These are phyloP conservation scores for Pythium chondricola DNA, from an alignment of 352 stramenopile genomes.

Conservation along the genomic window DNA sequence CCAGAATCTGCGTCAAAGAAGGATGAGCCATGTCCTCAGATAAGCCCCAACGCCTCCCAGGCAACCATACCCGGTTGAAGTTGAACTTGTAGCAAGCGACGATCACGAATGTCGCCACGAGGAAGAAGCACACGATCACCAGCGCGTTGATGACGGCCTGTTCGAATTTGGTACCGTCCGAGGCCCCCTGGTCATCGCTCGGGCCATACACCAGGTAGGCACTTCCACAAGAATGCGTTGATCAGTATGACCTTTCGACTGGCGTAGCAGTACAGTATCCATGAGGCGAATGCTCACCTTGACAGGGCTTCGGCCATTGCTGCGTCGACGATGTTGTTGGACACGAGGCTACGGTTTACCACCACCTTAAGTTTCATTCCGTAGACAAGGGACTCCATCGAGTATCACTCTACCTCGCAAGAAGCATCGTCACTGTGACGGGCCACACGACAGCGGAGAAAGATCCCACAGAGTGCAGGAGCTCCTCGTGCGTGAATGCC, in stretches of 20 bases:
- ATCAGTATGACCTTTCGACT: too few relatives aligned
- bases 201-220: conserved; percentile 77
- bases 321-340: conserved; percentile 71
- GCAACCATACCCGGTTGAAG: conserved; percentile 55
- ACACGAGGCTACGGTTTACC: conserved; percentile 71
- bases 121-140: conserved; percentile 87
- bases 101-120: conserved; percentile 87
- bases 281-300: too few relatives aligned
- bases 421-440: conserved; percentile 73
- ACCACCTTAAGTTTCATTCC: too few relatives aligned
- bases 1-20: conserved; percentile 38
- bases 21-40: background rate
- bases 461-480: conserved; percentile 80
- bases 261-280: too few relatives aligned
- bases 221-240: too few relatives aligned
- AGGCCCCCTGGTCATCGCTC: conserved; percentile 41
- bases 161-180: conserved; percentile 58
- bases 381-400: too few relatives aligned
- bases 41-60: background rate
- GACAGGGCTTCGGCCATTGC: conserved; percentile 63
- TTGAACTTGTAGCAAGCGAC: conserved; percentile 90
- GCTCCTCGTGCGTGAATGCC: conserved; percentile 67
- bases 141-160: conserved; percentile 84
- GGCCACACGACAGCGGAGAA: conserved; percentile 82
- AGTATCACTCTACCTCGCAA: conserved; percentile 82